Percentiles rank a stretch among this genome's conserved stretches.
Evolutionary conservation across 1,284 basidiomycete genomes (phyloP).

Genomic region (Tilletia horrida): DNA sequence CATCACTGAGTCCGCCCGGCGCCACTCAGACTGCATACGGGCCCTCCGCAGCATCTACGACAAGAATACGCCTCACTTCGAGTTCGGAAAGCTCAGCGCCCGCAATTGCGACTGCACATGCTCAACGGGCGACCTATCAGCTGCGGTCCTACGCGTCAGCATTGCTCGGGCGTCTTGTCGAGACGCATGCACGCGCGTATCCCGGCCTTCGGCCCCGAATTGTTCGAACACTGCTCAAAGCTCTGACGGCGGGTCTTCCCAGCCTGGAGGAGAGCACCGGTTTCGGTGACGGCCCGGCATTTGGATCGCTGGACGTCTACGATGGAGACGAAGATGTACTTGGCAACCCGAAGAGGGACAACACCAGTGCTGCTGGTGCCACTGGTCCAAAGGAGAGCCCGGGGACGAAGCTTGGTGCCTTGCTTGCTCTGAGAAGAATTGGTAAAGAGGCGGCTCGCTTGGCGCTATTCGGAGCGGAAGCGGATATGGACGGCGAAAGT

Average conservation of each 20-base stretch:
- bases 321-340: conserved; percentile 18
- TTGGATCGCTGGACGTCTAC: conserved; percentile 19
- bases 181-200: conserved; percentile 64
- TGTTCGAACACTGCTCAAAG: conserved; percentile 84
- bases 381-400: conserved; percentile 30
- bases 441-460: conserved; percentile 26
- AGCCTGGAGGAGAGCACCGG: conserved; percentile 20
- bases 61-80: not conserved
- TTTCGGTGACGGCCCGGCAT: conserved; percentile 13
- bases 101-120: conserved; percentile 28
- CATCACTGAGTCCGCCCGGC: conserved; percentile 62
- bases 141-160: conserved; percentile 59
- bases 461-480: conserved; percentile 15
- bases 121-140: conserved; percentile 22
- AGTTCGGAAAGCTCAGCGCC: conserved; percentile 25
- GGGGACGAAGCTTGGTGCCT: conserved; percentile 49
- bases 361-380: no score
- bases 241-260: conserved; percentile 64
- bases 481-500: not conserved
- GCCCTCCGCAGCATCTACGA: conserved; percentile 8
- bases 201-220: conserved; percentile 81
- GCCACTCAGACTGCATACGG: conserved; percentile 20
- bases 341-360: conserved; percentile 16
- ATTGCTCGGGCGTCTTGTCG: conserved; percentile 71
- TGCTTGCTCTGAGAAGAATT: conserved; percentile 44